Base-by-base conservation (phyloP, 495 filamentous ascomycete genomes). In the Cercophora scortea region DNA sequence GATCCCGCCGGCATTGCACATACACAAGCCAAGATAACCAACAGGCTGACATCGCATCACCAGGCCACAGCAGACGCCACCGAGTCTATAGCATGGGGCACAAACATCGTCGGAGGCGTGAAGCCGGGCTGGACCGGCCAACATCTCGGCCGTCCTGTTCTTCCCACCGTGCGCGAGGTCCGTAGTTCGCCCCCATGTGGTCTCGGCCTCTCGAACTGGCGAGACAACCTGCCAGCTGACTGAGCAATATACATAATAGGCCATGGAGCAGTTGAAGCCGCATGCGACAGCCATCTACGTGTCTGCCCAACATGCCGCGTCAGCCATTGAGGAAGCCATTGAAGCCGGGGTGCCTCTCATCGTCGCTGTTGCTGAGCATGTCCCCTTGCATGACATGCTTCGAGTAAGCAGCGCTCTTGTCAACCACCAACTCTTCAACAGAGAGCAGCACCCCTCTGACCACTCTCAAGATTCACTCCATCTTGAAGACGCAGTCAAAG, bases 281-380 rank as follows among this genome's bases (percentile, higher is more conserved):
- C 84, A 93, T 68, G 90, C 88, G 6, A 92, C 90, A 2, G 88
- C 83, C 4, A 85, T 95, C 18, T 95, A 90, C 58, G 90, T 95
- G 13, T 82, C 90, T 1, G 90, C 90, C 17, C 79, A 84, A 47
- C 80, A 88, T 54, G 89, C 90, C 6, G 74, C 84, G 2, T 69
- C 70, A 38, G 90, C 90, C 8, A 94, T 96, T 60, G 85, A 91
- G 61, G 88, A 95, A 61, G 89, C 90, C 0, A 89, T 96, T 47
- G 89, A 88, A 57, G 89, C 88, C 4, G 88, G 93, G 61, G 86
- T 95, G 8, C 87, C 89, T 10, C 76, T 95, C 3, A 83, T 95
- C 48, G 88, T 95, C 6, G 87, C 89, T 9, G 90, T 96, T 41
- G 90, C 90, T 1, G 90, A 96, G 64, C 90, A 95, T 65, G 89